Evolutionary conservation across 2,329 filamentous ascomycete species (phyloP), one percentile per base, ranked within the genome.

Genomic region (Aspergillus ibericus): DNA sequence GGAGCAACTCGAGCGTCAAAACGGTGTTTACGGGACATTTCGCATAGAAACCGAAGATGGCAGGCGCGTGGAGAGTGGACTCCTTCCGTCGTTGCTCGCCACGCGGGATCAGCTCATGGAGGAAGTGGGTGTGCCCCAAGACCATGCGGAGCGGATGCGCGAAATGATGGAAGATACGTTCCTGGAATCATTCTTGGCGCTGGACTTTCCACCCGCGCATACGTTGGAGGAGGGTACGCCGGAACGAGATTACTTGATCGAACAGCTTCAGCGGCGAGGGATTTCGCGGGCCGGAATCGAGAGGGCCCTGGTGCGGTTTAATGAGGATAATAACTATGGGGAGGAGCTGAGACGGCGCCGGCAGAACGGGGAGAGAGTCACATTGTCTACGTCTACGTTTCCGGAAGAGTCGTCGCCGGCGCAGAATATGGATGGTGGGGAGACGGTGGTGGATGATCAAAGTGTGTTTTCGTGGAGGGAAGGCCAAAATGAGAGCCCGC

Each of bases 401-500:
- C 68, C 68, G 9, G 71, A 74, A 34, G 65, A 66, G 12, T 56
- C 69, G n/a, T 57, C 60, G 32, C 62, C 66, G 1, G 53, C 58
- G 16, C 67, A 67, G 46, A 68, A 69, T 46, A 61, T 64, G 25
- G 75, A 77, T 46, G 69, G 67, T 18, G 69, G 61, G 1, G 75
- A 78, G 61, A 74, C 75, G 4, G 68, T 70, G 5, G 68, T 70
- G 35, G 78, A 79, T 59, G 73, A 77, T 36, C 77, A 74, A 68
- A 81, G 73, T 55, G 70, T 79, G 13, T 78, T 78, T 55, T 78
- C 78, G 9, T 79, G 76, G 74, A 70, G 76, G 16, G 75, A 77
- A 44, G 75, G 72, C 5, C 73, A 77, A 54, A 75, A 78, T 40
- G 79, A 79, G 35, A 70, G 75, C 10, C 63, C 71, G 60, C 65